These are phyloP conservation scores for Hygrophila difformis DNA, from an alignment of 257 asterid species.

Conservation along the genomic window DNA sequence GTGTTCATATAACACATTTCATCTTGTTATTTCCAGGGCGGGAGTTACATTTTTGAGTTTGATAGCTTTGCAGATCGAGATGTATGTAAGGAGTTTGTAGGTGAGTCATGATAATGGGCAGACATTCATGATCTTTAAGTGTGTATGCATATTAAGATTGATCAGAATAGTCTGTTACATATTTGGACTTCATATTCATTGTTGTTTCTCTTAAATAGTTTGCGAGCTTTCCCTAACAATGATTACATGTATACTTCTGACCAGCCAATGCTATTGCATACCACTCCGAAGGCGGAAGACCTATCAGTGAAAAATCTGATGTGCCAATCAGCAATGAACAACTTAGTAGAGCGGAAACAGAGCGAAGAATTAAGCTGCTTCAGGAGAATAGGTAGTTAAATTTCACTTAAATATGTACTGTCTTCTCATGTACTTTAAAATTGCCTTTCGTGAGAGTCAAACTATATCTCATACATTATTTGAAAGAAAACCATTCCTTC, in stretches of 20 bases:
- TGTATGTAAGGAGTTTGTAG: constrained; percentile 77
- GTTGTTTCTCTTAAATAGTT: no score
- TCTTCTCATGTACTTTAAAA: not conserved
- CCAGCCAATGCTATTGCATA: constrained; percentile 65
- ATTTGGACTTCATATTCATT: not conserved
- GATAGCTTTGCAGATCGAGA: constrained; percentile 80
- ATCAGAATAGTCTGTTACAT: constrained; percentile 9
- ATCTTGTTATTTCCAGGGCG: constrained; percentile 45
- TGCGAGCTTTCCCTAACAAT: constrained; percentile 14
- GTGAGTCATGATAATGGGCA: constrained; percentile 48
- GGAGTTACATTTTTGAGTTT: constrained; percentile 67
- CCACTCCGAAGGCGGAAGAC: constrained; percentile 48
- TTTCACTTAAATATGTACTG: not conserved
- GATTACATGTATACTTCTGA: constrained; percentile 18
- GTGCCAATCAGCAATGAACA: constrained; percentile 51
- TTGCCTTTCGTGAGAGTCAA: constrained; percentile 8
- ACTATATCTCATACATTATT: constrained; percentile 12
- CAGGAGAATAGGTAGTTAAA: constrained; percentile 65
- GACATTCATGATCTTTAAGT: constrained; percentile 3
- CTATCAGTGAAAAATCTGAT: constrained; percentile 34
- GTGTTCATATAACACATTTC: constrained; percentile 5
- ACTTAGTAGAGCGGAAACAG: constrained; percentile 71
- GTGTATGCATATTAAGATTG: constrained; percentile 7
- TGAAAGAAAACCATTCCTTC: constrained; percentile 1
- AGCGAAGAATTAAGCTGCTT: constrained; percentile 66